phyloP scores from a whole-genome alignment of 1,284 basidiomycete species.

The Laetiporus sulphureus region DNA sequence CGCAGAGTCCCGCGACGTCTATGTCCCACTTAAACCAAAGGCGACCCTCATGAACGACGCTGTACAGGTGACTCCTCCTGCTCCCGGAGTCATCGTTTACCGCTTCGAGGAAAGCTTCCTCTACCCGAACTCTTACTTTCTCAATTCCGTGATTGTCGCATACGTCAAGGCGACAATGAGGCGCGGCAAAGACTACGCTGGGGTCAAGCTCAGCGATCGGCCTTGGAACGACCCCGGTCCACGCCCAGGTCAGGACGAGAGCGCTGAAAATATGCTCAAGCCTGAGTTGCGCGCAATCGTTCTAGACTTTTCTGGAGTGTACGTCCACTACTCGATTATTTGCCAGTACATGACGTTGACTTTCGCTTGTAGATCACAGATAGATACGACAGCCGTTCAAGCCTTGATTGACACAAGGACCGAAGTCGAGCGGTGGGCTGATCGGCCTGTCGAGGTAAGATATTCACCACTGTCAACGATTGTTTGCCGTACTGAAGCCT shows the following conservation, averaged over 20 bases:
- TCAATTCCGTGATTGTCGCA: slow-evolving; percentile 77
- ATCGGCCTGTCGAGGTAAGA: slow-evolving; percentile 70
- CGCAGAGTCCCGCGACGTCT: slow-evolving; percentile 66
- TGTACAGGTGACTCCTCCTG: slow-evolving; percentile 72
- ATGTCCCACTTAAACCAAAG: slow-evolving; percentile 67
- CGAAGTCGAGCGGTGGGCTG: slow-evolving; percentile 85
- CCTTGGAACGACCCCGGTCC: slow-evolving; percentile 96
- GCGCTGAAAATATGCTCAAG: slow-evolving; percentile 47
- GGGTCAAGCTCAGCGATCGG: slow-evolving; percentile 64
- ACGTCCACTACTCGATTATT: slow-evolving; percentile 23
- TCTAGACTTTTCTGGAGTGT: slow-evolving; percentile 88
- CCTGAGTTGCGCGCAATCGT: slow-evolving; percentile 82
- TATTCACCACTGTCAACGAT: not conserved
- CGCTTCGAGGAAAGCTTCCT: slow-evolving; percentile 92
- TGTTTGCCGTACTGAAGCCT: slow-evolving; percentile 4
- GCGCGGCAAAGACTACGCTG: slow-evolving; percentile 69
- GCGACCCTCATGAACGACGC: slow-evolving; percentile 59
- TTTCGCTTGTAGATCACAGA: slow-evolving; percentile 46
- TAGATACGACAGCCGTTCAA: slow-evolving; percentile 89
- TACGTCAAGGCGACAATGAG: slow-evolving; percentile 76
- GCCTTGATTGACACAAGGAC: slow-evolving; percentile 84
- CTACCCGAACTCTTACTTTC: slow-evolving; percentile 85
- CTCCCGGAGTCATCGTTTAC: slow-evolving; percentile 88
- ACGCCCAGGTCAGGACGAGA: slow-evolving; percentile 39
- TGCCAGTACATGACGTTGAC: not conserved